phyloP scores from a whole-genome alignment of 176 grass and related monocot species.

The Oryza brachyantha region DNA sequence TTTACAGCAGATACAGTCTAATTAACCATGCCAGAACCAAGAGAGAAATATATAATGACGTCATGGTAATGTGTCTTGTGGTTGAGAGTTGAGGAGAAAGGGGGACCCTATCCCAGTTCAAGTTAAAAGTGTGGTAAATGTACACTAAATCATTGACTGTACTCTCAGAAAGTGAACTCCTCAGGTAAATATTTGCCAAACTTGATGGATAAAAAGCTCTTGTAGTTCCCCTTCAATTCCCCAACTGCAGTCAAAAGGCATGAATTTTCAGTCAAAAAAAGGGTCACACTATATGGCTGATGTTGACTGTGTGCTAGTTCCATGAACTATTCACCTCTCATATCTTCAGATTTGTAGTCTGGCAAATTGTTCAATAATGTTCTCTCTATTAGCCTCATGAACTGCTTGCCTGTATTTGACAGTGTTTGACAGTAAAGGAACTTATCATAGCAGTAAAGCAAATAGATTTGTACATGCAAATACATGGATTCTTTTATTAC shows the following conservation, averaged over 20 bases:
- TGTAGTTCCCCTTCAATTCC: constrained; percentile 84
- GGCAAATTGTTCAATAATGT: constrained; percentile 35
- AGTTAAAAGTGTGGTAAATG: not conserved
- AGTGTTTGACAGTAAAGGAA: not conserved
- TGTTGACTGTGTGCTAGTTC: not conserved
- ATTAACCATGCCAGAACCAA: not conserved
- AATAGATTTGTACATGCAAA: constrained; percentile 16
- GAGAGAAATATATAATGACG: not conserved
- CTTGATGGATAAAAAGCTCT: constrained; percentile 63
- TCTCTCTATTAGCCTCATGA: constrained; percentile 47
- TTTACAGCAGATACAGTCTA: not conserved
- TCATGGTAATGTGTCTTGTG: not conserved
- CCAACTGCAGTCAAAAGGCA: constrained; percentile 45
- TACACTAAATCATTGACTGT: not conserved
- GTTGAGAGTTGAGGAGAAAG: not conserved
- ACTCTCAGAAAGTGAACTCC: constrained; percentile 63
- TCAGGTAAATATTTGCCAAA: constrained; percentile 47
- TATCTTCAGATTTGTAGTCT: constrained; percentile 28
- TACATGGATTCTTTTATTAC: constrained; percentile 40
- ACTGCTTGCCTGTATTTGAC: constrained; percentile 45
- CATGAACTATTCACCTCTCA: constrained; percentile 54
- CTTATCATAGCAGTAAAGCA: not conserved
- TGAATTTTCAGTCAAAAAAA: not conserved
- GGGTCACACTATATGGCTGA: not conserved
- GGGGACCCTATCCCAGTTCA: not conserved